phyloP scores from a whole-genome alignment of 2,329 filamentous ascomycete species.

The Colletotrichum limetticola region DNA sequence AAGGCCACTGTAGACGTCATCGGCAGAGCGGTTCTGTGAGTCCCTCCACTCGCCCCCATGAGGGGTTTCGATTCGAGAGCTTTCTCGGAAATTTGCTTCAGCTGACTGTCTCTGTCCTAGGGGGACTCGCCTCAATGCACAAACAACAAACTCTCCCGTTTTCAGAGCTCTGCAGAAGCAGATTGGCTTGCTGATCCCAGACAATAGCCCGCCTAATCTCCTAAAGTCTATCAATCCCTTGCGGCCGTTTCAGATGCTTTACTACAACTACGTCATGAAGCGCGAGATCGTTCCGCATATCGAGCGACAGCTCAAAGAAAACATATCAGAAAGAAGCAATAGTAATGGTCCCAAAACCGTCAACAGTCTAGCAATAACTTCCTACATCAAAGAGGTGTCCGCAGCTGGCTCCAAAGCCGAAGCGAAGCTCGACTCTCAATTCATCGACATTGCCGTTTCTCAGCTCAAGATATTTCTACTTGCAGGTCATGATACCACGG shows the following conservation, averaged over 20 bases:
- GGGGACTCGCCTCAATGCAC: not conserved
- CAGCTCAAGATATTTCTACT: slow-evolving; percentile 47
- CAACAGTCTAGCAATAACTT: slow-evolving; percentile 38
- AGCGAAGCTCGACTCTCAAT: not conserved
- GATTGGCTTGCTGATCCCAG: not conserved
- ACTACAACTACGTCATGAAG: slow-evolving; percentile 19
- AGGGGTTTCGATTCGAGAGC: no score
- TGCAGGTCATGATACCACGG: slow-evolving; percentile 46
- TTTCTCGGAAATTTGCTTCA: no score
- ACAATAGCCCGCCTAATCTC: not conserved
- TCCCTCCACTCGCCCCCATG: not conserved
- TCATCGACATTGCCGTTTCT: slow-evolving; percentile 33
- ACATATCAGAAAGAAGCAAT: not conserved
- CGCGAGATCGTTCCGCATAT: not conserved
- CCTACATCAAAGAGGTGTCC: not conserved
- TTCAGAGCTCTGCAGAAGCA: slow-evolving; percentile 1
- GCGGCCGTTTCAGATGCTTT: not conserved
- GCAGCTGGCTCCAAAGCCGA: not conserved
- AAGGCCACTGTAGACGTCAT: slow-evolving; percentile 54
- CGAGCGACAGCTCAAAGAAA: slow-evolving; percentile 5
- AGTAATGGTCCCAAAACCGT: slow-evolving; percentile 32
- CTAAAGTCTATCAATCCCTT: slow-evolving; percentile 1
- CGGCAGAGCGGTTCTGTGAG: slow-evolving; percentile 44
- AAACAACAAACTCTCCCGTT: not conserved
- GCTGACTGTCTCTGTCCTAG: not conserved